Evolutionary conservation across 805 yeast species (phyloP).

Genomic region (Wickerhamiella occidentalis): DNA sequence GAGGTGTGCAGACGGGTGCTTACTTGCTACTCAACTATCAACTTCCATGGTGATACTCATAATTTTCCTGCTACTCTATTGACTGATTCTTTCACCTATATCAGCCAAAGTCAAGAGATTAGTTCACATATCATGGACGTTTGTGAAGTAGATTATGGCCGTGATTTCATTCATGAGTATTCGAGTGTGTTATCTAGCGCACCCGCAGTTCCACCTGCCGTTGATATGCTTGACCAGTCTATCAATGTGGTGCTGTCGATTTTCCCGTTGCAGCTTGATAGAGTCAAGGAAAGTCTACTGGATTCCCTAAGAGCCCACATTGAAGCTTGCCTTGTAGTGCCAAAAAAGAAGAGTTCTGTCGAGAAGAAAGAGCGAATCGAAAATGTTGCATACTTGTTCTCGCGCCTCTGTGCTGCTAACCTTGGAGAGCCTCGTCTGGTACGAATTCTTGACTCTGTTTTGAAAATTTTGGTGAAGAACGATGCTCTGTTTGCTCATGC

Average conservation of each 20-base stretch:
- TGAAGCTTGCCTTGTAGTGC: conserved; percentile 29
- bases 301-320: conserved; percentile 59
- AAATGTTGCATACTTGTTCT: conserved; percentile 1
- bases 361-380: not conserved
- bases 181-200: conserved; percentile 28
- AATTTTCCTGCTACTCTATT: conserved; percentile 32
- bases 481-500: not conserved
- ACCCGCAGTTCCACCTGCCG: conserved; percentile 18
- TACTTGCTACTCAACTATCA: conserved; percentile 18
- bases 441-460: conserved; percentile 5
- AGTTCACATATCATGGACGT: conserved; percentile 19
- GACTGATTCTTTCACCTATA: conserved; percentile 26
- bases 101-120: conserved; percentile 23
- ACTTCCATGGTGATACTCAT: conserved; percentile 14
- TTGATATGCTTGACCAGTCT: conserved; percentile 55
- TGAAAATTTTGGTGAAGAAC: not conserved
- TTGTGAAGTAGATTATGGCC: conserved; percentile 18
- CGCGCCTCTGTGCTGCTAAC: not conserved
- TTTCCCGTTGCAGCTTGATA: conserved; percentile 58
- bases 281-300: conserved; percentile 77
- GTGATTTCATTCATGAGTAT: conserved; percentile 26
- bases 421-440: not conserved
- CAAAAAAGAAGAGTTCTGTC: conserved; percentile 16
- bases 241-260: conserved; percentile 61
- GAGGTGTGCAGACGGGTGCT: conserved; percentile 17